Conservation (phyloP, 306 rosid species). For the Vigna radiata region DNA sequence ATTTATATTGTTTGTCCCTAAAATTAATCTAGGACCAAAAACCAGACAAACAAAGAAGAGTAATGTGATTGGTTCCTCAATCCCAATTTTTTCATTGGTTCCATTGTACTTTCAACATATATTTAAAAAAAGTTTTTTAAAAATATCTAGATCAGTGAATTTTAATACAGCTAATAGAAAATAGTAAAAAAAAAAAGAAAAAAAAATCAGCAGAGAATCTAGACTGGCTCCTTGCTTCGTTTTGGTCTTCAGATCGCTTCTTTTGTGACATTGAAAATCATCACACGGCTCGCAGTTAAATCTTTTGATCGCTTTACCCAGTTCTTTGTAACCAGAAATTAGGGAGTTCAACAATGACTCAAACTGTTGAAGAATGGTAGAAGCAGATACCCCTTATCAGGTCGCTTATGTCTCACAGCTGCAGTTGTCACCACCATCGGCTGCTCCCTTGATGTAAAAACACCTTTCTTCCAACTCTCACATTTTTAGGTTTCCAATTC, state of each 20-base stretch:
- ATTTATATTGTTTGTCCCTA: neutral
- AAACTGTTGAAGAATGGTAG: constrained; percentile 99
- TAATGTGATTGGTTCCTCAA: constrained; percentile 48
- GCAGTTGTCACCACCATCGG: constrained; percentile 91
- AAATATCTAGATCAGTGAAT: neutral
- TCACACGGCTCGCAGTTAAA: neutral
- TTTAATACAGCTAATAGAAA: too few relatives aligned
- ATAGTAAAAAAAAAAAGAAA: too few relatives aligned
- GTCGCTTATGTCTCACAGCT: constrained; percentile 91
- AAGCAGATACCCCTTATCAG: constrained; percentile 96
- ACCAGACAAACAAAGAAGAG: neutral
- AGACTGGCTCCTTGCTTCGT: neutral
- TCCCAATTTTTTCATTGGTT: neutral
- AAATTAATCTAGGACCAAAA: neutral
- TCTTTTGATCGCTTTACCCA: neutral
- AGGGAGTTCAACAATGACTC: constrained; percentile 69
- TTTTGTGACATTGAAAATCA: constrained; percentile 13
- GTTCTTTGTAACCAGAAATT: neutral
- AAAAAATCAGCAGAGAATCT: too few relatives aligned
- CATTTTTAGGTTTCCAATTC: constrained; percentile 20
- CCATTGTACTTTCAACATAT: too few relatives aligned
- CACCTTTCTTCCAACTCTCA: constrained; percentile 1
- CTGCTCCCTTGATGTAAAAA: constrained; percentile 84
- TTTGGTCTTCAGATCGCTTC: neutral
- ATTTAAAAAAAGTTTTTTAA: too few relatives aligned